A percentile compares a stretch with the other conserved stretches of the same genome.
These are phyloP conservation scores for Colletotrichum somersetense DNA, from an alignment of 2,329 filamentous ascomycete genomes.

Conservation along the genomic window DNA sequence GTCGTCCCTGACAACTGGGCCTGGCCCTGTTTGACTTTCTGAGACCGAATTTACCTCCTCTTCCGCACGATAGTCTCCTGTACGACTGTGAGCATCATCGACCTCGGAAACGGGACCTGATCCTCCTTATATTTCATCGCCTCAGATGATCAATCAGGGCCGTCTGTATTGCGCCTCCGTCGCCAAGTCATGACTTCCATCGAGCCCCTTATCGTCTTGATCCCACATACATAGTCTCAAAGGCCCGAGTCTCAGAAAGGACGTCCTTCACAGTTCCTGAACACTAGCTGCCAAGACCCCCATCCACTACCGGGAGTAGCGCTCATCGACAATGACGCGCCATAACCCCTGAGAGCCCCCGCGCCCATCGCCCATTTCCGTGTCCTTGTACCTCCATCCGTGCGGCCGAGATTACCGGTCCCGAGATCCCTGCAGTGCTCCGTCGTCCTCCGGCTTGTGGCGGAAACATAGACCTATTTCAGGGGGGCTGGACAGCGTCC, in stretches of 20 bases:
- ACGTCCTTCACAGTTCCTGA: not conserved
- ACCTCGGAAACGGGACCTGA: not conserved
- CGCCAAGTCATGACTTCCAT: not conserved
- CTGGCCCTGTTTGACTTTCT: not conserved
- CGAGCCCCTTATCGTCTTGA: not conserved
- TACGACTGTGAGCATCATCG: not conserved
- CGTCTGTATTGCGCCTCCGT: constrained; percentile 3
- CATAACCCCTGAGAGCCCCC: not conserved
- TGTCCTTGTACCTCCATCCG: not conserved
- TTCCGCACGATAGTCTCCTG: not conserved
- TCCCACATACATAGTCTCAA: not conserved
- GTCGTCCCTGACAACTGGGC: not conserved
- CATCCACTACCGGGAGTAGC: not conserved
- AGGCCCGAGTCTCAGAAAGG: not conserved
- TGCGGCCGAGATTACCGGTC: constrained; percentile 3
- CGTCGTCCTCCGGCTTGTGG: not conserved
- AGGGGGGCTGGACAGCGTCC: constrained; percentile 1
- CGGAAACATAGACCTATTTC: constrained; percentile 4
- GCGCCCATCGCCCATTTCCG: constrained; percentile 10
- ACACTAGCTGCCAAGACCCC: not conserved
- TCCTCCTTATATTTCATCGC: not conserved
- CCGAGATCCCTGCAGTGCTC: not conserved
- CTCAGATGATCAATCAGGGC: not conserved
- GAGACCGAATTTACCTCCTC: not conserved
- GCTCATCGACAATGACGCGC: not conserved